These are phyloP conservation scores for Tylopilus sp. DNA, from an alignment of 1,284 basidiomycete species.

Conservation along the genomic window DNA sequence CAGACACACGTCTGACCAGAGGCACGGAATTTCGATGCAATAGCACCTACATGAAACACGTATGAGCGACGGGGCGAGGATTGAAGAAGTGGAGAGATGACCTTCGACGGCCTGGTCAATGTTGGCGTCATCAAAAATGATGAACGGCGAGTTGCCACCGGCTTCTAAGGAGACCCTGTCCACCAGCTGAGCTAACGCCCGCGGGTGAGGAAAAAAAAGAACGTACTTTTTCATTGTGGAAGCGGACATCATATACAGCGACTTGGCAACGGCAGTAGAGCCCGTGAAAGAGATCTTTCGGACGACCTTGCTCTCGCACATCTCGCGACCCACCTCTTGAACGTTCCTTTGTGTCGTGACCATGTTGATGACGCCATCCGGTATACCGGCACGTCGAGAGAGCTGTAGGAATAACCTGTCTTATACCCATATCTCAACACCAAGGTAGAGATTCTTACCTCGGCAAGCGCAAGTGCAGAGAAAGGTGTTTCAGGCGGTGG, in stretches of 20 bases:
- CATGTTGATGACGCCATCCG: constrained; percentile 95
- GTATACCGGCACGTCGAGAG: constrained; percentile 89
- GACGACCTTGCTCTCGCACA: constrained; percentile 81
- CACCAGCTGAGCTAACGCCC: constrained; percentile 9
- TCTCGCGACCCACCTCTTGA: constrained; percentile 82
- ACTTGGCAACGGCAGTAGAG: constrained; percentile 92
- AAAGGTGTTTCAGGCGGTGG: constrained; percentile 97
- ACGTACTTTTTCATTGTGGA: constrained; percentile 91
- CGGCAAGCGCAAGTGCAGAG: constrained; percentile 89
- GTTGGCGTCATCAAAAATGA: constrained; percentile 97
- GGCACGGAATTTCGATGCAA: constrained; percentile 92
- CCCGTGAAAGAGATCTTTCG: constrained; percentile 97
- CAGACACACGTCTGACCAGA: constrained; percentile 94
- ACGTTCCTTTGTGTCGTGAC: constrained; percentile 90
- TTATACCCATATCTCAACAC: background rate
- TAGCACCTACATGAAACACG: constrained; percentile 63
- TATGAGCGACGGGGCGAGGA: background rate
- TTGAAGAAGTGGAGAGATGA: constrained; percentile 29
- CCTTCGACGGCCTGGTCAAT: constrained; percentile 94
- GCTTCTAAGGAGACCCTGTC: constrained; percentile 85
- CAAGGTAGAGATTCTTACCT: constrained; percentile 57
- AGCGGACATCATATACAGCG: constrained; percentile 86
- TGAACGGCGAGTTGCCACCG: constrained; percentile 93
- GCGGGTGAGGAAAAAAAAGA: constrained; percentile 7
- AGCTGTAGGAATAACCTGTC: constrained; percentile 58